A percentile compares a stretch with the other conserved stretches of the same genome.
Evolutionary conservation across 1,284 basidiomycete species (phyloP).

Genomic region (Sanghuangporus baumii): DNA sequence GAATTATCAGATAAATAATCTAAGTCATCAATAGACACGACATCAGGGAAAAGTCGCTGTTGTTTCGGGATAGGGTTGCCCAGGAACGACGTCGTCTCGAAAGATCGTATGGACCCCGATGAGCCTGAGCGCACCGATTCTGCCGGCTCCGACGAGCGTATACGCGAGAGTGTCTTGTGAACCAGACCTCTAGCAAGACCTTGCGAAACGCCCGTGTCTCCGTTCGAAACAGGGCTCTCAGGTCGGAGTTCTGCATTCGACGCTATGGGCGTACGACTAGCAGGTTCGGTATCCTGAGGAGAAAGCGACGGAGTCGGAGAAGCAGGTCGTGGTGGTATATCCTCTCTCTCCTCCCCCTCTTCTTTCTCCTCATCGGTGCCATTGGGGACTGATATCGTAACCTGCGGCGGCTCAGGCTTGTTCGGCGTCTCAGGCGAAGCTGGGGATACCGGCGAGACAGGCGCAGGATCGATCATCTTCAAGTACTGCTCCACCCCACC

Average conservation of each 20-base stretch:
- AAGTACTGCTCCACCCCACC: constrained; percentile 64
- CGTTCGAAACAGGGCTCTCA: constrained; percentile 2
- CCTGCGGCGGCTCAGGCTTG: constrained; percentile 1
- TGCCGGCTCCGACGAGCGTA: constrained; percentile 11
- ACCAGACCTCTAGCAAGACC: constrained; percentile 17
- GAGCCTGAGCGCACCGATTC: constrained; percentile 14
- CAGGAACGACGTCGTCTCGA: constrained; percentile 7
- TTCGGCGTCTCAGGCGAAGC: neutral
- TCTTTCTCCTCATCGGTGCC: constrained; percentile 1
- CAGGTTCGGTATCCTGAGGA: constrained; percentile 16
- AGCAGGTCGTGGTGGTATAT: neutral
- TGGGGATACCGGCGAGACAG: constrained; percentile 21
- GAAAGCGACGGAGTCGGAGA: constrained; percentile 8
- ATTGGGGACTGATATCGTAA: constrained; percentile 4
- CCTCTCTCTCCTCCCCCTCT: neutral
- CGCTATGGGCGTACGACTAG: constrained; percentile 20
- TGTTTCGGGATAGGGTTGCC: constrained; percentile 9
- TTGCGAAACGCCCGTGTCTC: constrained; percentile 5
- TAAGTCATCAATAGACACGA: constrained; percentile 69
- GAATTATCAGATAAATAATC: constrained; percentile 67
- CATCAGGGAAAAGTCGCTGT: constrained; percentile 38
- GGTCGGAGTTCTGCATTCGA: constrained; percentile 9
- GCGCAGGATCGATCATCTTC: constrained; percentile 44
- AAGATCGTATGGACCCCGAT: constrained; percentile 15
- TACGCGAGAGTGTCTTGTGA: constrained; percentile 15